Evolutionary conservation across 129 eudicot species (phyloP), one percentile per base, ranked within the genome.

Genomic region (Solidago caesia): DNA sequence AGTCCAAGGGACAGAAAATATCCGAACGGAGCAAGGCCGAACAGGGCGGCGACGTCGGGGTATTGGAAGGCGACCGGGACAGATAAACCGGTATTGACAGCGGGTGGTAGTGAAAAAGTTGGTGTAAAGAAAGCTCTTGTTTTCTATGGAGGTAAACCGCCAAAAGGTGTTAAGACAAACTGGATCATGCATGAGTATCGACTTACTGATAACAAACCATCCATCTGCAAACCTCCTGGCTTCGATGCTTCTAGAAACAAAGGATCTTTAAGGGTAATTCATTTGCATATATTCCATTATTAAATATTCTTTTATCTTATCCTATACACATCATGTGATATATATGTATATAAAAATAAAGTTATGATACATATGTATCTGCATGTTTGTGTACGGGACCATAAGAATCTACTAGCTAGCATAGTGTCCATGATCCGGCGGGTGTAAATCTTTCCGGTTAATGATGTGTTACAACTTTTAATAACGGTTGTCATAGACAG

Each of bases 141-240:
- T 13, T 91, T 91, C 85, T 91, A 91, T 67, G 92, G 97, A 11
- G 97, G 97, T 8, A 92, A 89, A 70, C 97, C 97, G 15, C 97
- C 97, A 0, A 92, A 87, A 81, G 97, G 97, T 44, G 75, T 92
- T 14, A 92, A 92, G 61, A 92, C 93, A 1, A 92, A 92, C 52
- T 92, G 97, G 97, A 92, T 92, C 87, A 91, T 91, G 97, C 97
- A 91, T 74, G 97, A 91, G 44, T 91, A 91, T 75, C 85, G 97
- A 1, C 83, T 92, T 11, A 68, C 78, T 12, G 96, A 89, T 41
- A 75, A 80, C 33, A 89, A 89, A 66, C 58, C 85, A 62, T 63
- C 85, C 9, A 67, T 46, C 73, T 64, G 71, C 16, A 86, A 85
- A 63, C 97, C 94, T 15, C 97, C 93, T 7, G 85, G 85, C 1